Percentiles rank a stretch among this genome's conserved stretches.
phyloP scores from a whole-genome alignment of 2,329 filamentous ascomycete species.

The Corniculantispora saksenae region DNA sequence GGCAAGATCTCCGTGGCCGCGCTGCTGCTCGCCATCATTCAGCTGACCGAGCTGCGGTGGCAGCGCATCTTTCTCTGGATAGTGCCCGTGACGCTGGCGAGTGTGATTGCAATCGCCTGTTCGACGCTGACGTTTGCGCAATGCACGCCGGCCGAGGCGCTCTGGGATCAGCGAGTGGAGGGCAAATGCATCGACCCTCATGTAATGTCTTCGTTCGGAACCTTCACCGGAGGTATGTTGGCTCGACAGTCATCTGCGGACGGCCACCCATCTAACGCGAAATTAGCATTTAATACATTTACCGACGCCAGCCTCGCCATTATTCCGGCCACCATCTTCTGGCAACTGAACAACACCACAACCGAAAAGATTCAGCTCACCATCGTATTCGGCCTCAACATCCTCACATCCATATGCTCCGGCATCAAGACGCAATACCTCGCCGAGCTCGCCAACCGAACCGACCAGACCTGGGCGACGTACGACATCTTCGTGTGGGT shows the following conservation, averaged over 20 bases:
- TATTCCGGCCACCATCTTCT: slow-evolving; percentile 39
- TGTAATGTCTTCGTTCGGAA: slow-evolving; percentile 24
- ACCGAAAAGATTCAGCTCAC: slow-evolving; percentile 74
- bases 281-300: slow-evolving; percentile 27
- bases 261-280: neutral
- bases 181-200: slow-evolving; percentile 25
- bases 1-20: slow-evolving; percentile 27
- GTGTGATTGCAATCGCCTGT: slow-evolving; percentile 25
- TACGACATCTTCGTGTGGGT: slow-evolving; percentile 27
- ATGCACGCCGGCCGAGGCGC: slow-evolving; percentile 23
- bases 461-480: slow-evolving; percentile 27
- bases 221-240: slow-evolving; percentile 24
- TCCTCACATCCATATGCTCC: slow-evolving; percentile 27
- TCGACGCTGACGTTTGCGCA: slow-evolving; percentile 26
- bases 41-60: slow-evolving; percentile 23
- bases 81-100: slow-evolving; percentile 23
- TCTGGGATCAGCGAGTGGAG: slow-evolving; percentile 24
- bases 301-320: slow-evolving; percentile 27
- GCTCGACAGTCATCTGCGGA: neutral
- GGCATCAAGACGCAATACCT: slow-evolving; percentile 29
- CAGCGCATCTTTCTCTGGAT: slow-evolving; percentile 25
- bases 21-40: slow-evolving; percentile 25
- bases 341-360: slow-evolving; percentile 75
- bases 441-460: slow-evolving; percentile 25
- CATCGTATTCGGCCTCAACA: slow-evolving; percentile 27